A percentile compares a stretch with the other conserved stretches of the same genome.
Conservation (phyloP, 2,329 filamentous ascomycete genomes). For the Trichoderma lentiforme region DNA sequence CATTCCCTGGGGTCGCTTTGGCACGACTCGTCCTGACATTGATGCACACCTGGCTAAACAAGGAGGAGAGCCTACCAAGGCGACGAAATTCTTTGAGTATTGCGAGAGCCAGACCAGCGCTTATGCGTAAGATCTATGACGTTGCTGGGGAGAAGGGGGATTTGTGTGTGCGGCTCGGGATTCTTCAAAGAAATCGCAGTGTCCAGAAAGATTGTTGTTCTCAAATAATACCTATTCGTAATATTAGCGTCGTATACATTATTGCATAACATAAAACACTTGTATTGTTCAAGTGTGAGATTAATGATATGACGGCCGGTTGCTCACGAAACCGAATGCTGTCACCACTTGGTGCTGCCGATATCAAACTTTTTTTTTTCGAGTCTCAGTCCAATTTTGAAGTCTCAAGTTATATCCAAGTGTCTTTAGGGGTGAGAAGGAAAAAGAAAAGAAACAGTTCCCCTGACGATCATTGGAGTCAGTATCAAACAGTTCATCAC, state of each 20-base stretch:
- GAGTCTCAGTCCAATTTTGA: too few species aligned
- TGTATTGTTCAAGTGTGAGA: neutral
- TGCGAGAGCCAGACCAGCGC: constrained; percentile 7
- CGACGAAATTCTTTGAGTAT: constrained; percentile 13
- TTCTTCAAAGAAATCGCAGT: neutral
- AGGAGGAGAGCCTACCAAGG: neutral
- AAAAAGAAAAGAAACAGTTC: neutral
- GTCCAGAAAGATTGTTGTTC: neutral
- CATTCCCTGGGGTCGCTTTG: constrained; percentile 16
- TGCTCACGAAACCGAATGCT: neutral
- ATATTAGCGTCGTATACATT: neutral
- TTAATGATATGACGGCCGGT: too few species aligned
- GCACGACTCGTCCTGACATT: constrained; percentile 7
- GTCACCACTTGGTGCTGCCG: neutral
- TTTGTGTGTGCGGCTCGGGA: neutral
- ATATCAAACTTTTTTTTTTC: neutral
- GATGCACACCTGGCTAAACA: neutral
- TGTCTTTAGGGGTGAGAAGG: neutral
- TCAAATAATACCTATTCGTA: neutral
- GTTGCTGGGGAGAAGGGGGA: neutral
- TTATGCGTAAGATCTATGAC: neutral
- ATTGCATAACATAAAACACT: neutral
- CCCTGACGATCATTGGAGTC: constrained; percentile 6
- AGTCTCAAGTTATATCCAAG: neutral
- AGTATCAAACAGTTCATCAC: neutral